Conservation (phyloP, 1,284 basidiomycete genomes). For the Ustilago loliicola region DNA sequence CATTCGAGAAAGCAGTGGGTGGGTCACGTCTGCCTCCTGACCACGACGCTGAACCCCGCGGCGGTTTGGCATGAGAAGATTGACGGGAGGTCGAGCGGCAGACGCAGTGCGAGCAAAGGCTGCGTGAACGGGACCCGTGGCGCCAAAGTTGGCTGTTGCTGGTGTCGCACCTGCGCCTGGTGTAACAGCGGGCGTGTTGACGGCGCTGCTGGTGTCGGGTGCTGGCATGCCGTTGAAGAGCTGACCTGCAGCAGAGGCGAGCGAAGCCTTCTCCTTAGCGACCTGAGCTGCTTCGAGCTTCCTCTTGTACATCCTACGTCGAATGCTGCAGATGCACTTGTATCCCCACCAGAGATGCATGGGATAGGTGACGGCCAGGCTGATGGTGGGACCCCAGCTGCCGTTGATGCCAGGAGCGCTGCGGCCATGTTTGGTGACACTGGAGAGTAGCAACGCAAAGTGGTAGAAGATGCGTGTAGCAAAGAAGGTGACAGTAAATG, state of each 20-base stretch:
- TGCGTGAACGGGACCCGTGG: slow-evolving; percentile 51
- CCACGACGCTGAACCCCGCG: slow-evolving; percentile 16
- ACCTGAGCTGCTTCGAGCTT: slow-evolving; percentile 55
- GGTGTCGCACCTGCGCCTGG: slow-evolving; percentile 51
- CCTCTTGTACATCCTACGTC: slow-evolving; percentile 64
- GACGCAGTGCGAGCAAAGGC: slow-evolving; percentile 60
- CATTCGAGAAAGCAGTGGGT: slow-evolving; percentile 28
- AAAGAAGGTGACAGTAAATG: slow-evolving; percentile 67
- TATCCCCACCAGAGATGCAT: slow-evolving; percentile 70
- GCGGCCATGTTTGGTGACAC: slow-evolving; percentile 55
- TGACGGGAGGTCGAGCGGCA: slow-evolving; percentile 47
- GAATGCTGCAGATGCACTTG: slow-evolving; percentile 66
- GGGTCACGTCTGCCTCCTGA: not conserved
- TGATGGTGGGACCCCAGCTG: slow-evolving; percentile 57
- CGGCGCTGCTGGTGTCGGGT: slow-evolving; percentile 60
- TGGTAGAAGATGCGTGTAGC: slow-evolving; percentile 66
- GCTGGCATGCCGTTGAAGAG: slow-evolving; percentile 61
- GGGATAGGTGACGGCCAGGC: slow-evolving; percentile 58
- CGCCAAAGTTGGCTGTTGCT: slow-evolving; percentile 49
- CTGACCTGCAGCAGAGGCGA: slow-evolving; percentile 53
- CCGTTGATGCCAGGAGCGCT: slow-evolving; percentile 52
- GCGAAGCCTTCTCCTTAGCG: slow-evolving; percentile 46
- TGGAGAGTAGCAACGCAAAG: slow-evolving; percentile 54
- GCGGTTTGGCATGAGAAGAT: slow-evolving; percentile 48
- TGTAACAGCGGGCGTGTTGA: slow-evolving; percentile 65